Base-by-base conservation (phyloP, 2,329 filamentous ascomycete species). In the Dothideomycetes sp. region DNA sequence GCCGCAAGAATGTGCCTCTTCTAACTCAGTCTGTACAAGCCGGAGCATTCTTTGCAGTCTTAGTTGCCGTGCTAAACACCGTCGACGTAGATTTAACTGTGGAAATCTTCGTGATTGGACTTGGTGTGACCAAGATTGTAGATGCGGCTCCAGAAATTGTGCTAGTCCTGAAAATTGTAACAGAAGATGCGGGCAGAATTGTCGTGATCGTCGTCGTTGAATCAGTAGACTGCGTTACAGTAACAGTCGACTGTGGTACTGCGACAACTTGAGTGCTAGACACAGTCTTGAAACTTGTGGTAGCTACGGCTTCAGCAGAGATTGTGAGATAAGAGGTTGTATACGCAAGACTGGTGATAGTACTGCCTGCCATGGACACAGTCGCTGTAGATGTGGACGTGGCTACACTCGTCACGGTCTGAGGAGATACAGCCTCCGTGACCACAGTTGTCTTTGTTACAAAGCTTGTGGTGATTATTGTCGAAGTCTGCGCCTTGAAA, bases 401-500 rank as follows among this genome's bases (percentile, higher is more conserved):
- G 9, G 34, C 43, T 9, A 38, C 11, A 19, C 34, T 41, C 5
- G 37, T 39, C 11, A 45, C 31, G 7, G 50, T 38, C 1, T 52
- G 56, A 3, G 46, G 46, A 2, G 44, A 39, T 11, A 40, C 39
- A 4, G 49, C 51, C 4, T 48, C 17, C 4, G 52, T 52, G 8
- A 41, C 31, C 11, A 47, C 22, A n/a, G 30, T 15, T 31, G 11
- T 45, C n/a, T 46, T 44, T 8, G 41, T 43, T 16, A 39, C 37
- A 19, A 38, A 31, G 3, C 41, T 40, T 11, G 50, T 54, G 5
- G 44, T 39, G 11, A 45, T 33, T 7, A 49, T 18, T 0, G 51
- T 54, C 3, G 47, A 48, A 10, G 49, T 54, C n/a, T 46, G 31
- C 34, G 55, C 46, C 12, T 49, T 52, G 12, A 53, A 40, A 2